phyloP scores from a whole-genome alignment of 2,329 filamentous ascomycete species.

The Phialophora chinensis region DNA sequence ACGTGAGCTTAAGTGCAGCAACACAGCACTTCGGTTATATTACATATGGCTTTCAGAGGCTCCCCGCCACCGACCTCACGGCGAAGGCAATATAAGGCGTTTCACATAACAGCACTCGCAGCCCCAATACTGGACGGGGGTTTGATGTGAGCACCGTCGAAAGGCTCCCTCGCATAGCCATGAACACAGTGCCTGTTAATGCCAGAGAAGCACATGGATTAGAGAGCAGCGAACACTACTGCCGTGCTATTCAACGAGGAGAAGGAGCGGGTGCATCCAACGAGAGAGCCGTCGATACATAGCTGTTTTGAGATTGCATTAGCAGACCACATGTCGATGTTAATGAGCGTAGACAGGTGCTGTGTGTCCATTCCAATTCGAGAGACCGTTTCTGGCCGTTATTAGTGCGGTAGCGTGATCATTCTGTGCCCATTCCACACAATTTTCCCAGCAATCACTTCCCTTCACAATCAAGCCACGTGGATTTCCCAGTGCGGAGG shows the following conservation, averaged over 20 bases:
- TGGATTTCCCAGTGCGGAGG: slow-evolving; percentile 17
- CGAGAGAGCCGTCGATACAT: not conserved
- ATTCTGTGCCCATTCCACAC: not conserved
- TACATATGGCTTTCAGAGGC: too few species aligned
- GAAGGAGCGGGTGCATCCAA: too few species aligned
- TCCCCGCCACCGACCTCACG: not conserved
- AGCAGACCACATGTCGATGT: not conserved
- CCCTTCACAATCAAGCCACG: slow-evolving; percentile 1
- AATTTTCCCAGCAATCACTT: not conserved
- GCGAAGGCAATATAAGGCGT: not conserved
- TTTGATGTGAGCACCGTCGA: too few species aligned
- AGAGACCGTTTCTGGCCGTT: not conserved
- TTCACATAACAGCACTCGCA: not conserved
- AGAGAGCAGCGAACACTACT: not conserved
- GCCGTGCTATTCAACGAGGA: not conserved
- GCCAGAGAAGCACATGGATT: not conserved
- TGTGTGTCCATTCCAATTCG: not conserved
- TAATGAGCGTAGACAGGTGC: not conserved
- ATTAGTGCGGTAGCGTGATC: not conserved
- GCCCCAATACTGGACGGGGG: not conserved
- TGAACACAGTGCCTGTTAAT: not conserved
- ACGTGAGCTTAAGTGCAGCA: not conserved
- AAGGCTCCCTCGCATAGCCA: too few species aligned
- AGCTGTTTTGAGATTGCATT: not conserved
- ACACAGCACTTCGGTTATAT: not conserved